Conservation (phyloP, 768 basidiomycete genomes). For the Leccinum longicurvipes region DNA sequence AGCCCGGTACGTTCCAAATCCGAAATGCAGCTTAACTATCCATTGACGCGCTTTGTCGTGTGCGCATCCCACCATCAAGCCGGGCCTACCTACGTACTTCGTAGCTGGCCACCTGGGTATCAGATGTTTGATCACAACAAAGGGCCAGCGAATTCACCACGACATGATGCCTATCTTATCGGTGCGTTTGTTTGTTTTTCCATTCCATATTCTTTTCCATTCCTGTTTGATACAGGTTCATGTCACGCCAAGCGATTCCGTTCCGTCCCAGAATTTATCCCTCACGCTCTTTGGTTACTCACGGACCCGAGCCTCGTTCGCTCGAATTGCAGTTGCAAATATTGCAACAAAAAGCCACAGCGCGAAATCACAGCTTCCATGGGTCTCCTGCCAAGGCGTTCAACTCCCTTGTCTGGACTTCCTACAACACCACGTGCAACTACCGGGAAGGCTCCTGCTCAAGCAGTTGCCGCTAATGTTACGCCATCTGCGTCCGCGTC, state of each 20-base stretch:
- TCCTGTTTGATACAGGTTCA: slow-evolving; percentile 35
- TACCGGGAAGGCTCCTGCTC: slow-evolving; percentile 10
- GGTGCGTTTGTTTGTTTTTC: slow-evolving; percentile 42
- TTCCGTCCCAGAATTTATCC: slow-evolving; percentile 81
- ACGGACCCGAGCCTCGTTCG: slow-evolving; percentile 46
- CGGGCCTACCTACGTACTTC: slow-evolving; percentile 57
- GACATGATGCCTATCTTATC: slow-evolving; percentile 77
- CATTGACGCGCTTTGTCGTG: slow-evolving; percentile 1
- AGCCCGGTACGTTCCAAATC: slow-evolving; percentile 44
- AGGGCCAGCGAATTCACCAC: slow-evolving; percentile 47
- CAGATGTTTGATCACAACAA: slow-evolving; percentile 74
- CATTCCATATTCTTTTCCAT: background rate
- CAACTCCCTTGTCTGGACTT: slow-evolving; percentile 35
- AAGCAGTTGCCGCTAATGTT: background rate
- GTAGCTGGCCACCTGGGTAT: slow-evolving; percentile 65
- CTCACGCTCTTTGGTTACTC: slow-evolving; percentile 80
- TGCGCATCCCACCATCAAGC: background rate
- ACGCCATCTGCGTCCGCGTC: slow-evolving; percentile 18
- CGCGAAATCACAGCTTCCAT: slow-evolving; percentile 64
- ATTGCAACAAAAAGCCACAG: slow-evolving; percentile 69
- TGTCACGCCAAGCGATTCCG: slow-evolving; percentile 54
- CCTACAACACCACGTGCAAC: slow-evolving; percentile 11
- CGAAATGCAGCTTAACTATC: background rate
- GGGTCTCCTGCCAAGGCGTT: slow-evolving; percentile 38
- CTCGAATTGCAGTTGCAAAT: slow-evolving; percentile 67